Percentiles rank a stretch among this genome's conserved stretches.
These are phyloP conservation scores for Dictyostelium firmibasis DNA, from an alignment of 78 protist species.

Conservation along the genomic window DNA sequence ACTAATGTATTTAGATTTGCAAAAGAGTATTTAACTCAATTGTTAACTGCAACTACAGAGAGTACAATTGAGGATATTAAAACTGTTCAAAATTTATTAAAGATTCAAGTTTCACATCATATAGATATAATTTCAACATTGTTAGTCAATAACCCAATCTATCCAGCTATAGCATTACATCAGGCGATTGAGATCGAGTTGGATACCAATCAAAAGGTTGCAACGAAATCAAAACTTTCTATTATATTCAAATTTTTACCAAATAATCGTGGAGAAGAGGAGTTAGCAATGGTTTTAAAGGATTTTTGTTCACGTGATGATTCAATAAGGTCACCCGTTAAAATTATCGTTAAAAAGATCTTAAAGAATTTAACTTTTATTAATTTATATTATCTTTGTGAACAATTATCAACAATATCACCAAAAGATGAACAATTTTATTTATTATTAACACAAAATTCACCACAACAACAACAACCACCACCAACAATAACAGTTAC, in stretches of 20 bases:
- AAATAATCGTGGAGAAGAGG: conserved; percentile 53
- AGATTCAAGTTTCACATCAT: conserved; percentile 16
- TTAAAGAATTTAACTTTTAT: conserved; percentile 2
- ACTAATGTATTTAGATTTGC: conserved; percentile 55
- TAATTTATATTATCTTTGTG: conserved; percentile 17
- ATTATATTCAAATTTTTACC: not conserved
- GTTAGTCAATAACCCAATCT: conserved; percentile 13
- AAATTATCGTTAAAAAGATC: conserved; percentile 14
- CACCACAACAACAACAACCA: not conserved
- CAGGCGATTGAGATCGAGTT: conserved; percentile 64
- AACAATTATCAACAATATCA: conserved; percentile 13
- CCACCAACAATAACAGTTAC: not conserved
- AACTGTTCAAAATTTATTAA: conserved; percentile 42
- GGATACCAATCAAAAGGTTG: not conserved
- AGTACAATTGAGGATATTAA: conserved; percentile 25
- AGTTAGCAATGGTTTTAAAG: conserved; percentile 41
- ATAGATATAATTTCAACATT: conserved; percentile 46
- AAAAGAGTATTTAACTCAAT: conserved; percentile 30
- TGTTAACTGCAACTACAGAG: not conserved
- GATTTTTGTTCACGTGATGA: conserved; percentile 38
- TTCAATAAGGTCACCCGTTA: not conserved
- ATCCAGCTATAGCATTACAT: conserved; percentile 43
- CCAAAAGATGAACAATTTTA: conserved; percentile 8
- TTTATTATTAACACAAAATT: not conserved
- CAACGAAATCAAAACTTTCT: conserved; percentile 16